phyloP scores from a whole-genome alignment of 140 eudicot genomes.

The Stevia rebaudiana region DNA sequence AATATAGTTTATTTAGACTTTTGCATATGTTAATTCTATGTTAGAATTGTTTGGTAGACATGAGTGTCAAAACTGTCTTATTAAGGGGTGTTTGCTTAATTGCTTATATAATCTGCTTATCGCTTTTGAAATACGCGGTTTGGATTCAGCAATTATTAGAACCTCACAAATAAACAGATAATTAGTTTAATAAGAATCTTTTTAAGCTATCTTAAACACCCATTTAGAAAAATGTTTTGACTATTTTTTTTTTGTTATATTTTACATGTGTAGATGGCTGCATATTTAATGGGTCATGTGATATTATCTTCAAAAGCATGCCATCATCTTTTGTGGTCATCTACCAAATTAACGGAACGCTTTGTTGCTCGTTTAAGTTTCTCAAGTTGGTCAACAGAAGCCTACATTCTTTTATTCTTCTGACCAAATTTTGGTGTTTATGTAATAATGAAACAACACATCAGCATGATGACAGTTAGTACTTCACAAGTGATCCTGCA shows the following conservation, averaged over 20 bases:
- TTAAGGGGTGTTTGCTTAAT: background rate
- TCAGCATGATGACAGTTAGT: background rate
- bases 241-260: constrained; percentile 18
- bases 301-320: constrained; percentile 32
- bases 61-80: background rate
- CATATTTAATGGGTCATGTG: constrained; percentile 30
- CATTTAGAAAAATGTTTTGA: constrained; percentile 23
- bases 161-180: background rate
- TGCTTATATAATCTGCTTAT: background rate
- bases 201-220: background rate
- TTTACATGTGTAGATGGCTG: constrained; percentile 47
- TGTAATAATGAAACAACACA: constrained; percentile 7
- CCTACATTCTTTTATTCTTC: constrained; percentile 6
- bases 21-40: background rate
- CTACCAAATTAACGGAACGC: constrained; percentile 20
- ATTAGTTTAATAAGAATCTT: background rate
- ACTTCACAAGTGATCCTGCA: constrained; percentile 9
- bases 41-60: background rate
- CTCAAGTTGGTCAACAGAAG: constrained; percentile 25
- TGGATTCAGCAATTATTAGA: constrained; percentile 1
- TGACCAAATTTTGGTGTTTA: constrained; percentile 17
- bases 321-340: constrained; percentile 30
- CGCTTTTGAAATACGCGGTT: background rate
- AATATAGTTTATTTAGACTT: background rate
- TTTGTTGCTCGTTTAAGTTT: constrained; percentile 21